Conservation (phyloP, 2,329 filamentous ascomycete species). For the Aspergillus pseudoglaucus region DNA sequence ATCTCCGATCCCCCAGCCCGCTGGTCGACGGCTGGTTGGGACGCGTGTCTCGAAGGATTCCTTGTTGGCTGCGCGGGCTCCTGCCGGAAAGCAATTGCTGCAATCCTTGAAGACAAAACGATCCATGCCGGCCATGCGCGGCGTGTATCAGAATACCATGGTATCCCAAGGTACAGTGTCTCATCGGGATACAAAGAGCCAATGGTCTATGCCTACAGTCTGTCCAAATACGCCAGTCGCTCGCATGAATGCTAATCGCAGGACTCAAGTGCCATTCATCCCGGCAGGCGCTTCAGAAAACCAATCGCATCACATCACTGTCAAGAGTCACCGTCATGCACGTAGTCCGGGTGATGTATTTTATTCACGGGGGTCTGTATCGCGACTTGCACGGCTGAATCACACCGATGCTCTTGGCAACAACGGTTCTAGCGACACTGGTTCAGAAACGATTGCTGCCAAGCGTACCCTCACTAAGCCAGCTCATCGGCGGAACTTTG, state of each 20-base stretch:
- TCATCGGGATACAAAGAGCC: constrained; percentile 29
- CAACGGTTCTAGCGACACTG: constrained; percentile 37
- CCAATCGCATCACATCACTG: constrained; percentile 70
- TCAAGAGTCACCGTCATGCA: constrained; percentile 64
- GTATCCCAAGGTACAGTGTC: constrained; percentile 32
- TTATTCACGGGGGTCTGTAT: constrained; percentile 33
- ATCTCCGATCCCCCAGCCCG: constrained; percentile 52
- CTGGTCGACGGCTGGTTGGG: constrained; percentile 55
- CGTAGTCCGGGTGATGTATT: constrained; percentile 53
- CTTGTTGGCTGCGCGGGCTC: constrained; percentile 42
- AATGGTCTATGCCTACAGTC: constrained; percentile 20
- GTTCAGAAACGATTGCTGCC: constrained; percentile 48
- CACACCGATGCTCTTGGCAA: constrained; percentile 46
- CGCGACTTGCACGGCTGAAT: constrained; percentile 34
- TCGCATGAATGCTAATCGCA: constrained; percentile 46
- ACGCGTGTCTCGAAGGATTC: constrained; percentile 30
- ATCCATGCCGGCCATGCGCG: constrained; percentile 54
- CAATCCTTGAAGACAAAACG: constrained; percentile 55
- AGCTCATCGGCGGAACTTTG: constrained; percentile 65
- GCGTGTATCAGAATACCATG: constrained; percentile 28
- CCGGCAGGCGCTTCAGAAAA: constrained; percentile 67
- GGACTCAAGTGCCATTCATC: constrained; percentile 66
- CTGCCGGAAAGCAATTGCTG: constrained; percentile 49
- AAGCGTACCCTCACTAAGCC: constrained; percentile 72
- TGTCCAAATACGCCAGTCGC: constrained; percentile 69